Evolutionary conservation across 177 flowering plant genomes (phyloP).

Genomic region (Vitis hybrid): DNA sequence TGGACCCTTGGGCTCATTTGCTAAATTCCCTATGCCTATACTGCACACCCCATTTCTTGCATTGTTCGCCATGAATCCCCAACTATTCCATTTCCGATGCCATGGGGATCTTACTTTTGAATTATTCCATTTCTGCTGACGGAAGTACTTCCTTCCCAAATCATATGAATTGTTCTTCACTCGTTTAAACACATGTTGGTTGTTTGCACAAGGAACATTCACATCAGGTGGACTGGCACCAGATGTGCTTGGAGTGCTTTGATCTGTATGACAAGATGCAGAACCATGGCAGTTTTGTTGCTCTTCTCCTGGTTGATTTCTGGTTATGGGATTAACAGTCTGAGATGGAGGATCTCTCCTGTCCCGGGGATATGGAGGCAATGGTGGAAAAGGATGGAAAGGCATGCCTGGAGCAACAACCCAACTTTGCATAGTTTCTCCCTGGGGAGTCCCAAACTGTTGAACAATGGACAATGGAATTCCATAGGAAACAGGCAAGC

Average conservation of each 20-base stretch:
- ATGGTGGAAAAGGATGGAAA: slow-evolving; percentile 88
- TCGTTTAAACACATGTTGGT: slow-evolving; percentile 24
- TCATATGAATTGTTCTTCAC: slow-evolving; percentile 33
- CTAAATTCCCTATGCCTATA: slow-evolving; percentile 28
- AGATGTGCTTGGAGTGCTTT: slow-evolving; percentile 28
- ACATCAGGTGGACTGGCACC: slow-evolving; percentile 18
- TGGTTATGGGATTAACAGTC: slow-evolving; percentile 10
- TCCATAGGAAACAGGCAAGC: slow-evolving; percentile 72
- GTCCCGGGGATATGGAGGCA: slow-evolving; percentile 59
- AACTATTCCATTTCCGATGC: slow-evolving; percentile 38
- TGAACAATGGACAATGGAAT: slow-evolving; percentile 55
- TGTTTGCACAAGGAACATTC: slow-evolving; percentile 18
- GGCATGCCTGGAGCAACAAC: slow-evolving; percentile 67
- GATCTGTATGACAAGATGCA: slow-evolving; percentile 18
- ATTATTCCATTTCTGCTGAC: slow-evolving; percentile 65
- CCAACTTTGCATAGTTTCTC: slow-evolving; percentile 46
- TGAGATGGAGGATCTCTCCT: slow-evolving; percentile 12
- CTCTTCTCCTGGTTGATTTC: slow-evolving; percentile 10
- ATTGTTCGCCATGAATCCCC: slow-evolving; percentile 37
- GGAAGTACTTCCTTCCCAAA: slow-evolving; percentile 57
- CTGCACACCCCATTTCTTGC: slow-evolving; percentile 28
- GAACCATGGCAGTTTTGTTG: slow-evolving; percentile 13
- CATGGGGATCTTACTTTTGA: slow-evolving; percentile 44
- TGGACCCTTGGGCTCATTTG: slow-evolving; percentile 23
- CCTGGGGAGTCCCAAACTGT: slow-evolving; percentile 49